Evolutionary conservation across 352 stramenopile genomes (phyloP).

Genomic region (Globisporangium takayamanum): DNA sequence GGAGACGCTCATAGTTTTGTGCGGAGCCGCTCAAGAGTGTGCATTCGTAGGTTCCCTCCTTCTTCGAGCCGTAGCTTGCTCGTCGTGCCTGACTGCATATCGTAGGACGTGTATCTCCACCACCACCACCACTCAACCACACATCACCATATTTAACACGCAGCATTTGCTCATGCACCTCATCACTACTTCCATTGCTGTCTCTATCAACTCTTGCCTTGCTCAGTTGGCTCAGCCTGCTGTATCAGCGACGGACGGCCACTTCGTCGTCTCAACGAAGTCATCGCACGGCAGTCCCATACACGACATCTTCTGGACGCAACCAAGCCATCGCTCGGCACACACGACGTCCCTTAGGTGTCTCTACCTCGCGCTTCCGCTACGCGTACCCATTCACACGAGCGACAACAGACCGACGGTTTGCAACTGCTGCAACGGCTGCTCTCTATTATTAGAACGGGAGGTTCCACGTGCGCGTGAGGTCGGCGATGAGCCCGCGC

Average conservation of each 20-base stretch:
- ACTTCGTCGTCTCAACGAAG: too few species aligned
- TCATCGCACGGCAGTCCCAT: too few species aligned
- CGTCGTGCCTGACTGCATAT: neutral
- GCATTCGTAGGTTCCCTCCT: too few species aligned
- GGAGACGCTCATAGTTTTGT: too few species aligned
- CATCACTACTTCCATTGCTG: too few species aligned
- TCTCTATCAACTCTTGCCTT: too few species aligned
- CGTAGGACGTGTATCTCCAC: constrained; percentile 6
- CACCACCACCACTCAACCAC: neutral
- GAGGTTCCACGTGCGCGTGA: constrained; percentile 16
- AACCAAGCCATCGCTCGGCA: neutral
- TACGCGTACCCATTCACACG: too few species aligned
- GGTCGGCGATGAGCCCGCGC: constrained; percentile 5
- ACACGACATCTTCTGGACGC: too few species aligned
- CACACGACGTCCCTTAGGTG: neutral
- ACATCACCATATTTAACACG: constrained; percentile 3
- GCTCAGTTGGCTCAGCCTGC: too few species aligned
- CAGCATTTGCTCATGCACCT: neutral
- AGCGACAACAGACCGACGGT: neutral
- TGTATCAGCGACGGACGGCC: too few species aligned
- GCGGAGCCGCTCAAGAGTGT: too few species aligned
- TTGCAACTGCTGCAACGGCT: neutral
- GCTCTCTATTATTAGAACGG: constrained; percentile 3
- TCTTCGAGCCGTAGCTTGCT: neutral
- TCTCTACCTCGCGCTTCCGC: too few species aligned